Percentiles rank a stretch among this genome's conserved stretches.
These are phyloP conservation scores for Tuber magnatum DNA, from an alignment of 495 filamentous ascomycete species.

Conservation along the genomic window DNA sequence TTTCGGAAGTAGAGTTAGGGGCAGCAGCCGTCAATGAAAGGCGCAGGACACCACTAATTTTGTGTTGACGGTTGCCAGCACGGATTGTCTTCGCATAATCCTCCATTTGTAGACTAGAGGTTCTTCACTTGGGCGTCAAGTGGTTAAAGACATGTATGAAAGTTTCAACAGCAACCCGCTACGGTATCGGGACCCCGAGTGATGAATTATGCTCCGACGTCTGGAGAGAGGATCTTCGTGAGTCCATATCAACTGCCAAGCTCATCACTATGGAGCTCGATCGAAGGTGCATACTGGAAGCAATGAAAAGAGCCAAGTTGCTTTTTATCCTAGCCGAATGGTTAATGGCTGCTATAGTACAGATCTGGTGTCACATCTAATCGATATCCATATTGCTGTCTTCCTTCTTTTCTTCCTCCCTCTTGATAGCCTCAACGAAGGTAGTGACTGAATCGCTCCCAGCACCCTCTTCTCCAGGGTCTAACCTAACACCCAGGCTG, in stretches of 20 bases:
- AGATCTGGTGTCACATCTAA: constrained; percentile 4
- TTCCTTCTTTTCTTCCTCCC: constrained; percentile 54
- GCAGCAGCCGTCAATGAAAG: no score
- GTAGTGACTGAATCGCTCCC: constrained; percentile 83
- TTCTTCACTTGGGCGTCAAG: not conserved
- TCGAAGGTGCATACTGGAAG: not conserved
- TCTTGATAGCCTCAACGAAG: constrained; percentile 81
- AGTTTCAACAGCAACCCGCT: not conserved
- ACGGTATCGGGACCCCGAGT: not conserved
- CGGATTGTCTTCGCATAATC: no score
- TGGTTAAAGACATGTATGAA: not conserved
- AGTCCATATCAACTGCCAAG: not conserved
- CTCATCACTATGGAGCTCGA: not conserved
- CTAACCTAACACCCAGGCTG: constrained; percentile 66
- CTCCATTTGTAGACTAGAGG: not conserved
- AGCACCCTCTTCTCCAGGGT: constrained; percentile 61
- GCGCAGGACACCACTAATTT: no score
- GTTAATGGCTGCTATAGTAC: not conserved
- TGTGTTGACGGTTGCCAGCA: no score
- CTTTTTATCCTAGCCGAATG: not conserved
- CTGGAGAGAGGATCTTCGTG: not conserved
- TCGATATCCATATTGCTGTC: constrained; percentile 27
- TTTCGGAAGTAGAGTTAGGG: no score
- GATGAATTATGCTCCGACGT: not conserved
- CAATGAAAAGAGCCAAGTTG: not conserved